These are phyloP conservation scores for Hypholoma sublateritium DNA, from an alignment of 768 basidiomycete genomes.

Conservation along the genomic window DNA sequence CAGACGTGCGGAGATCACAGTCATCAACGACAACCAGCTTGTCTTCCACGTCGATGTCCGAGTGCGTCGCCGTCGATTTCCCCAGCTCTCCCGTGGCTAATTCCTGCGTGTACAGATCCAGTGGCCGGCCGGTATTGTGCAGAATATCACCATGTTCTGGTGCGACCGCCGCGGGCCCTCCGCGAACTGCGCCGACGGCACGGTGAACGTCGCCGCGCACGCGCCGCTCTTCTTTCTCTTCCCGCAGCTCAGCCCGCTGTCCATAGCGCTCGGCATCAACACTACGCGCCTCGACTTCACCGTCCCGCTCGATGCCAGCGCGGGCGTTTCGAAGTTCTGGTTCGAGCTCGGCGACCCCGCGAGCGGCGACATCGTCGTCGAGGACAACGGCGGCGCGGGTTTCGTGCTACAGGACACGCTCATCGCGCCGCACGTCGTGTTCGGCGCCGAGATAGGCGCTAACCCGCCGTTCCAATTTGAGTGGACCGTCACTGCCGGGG, in stretches of 20 bases:
- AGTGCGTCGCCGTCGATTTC: not conserved
- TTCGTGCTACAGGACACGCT: constrained; percentile 2
- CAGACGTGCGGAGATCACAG: constrained; percentile 23
- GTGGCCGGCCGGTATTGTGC: not conserved
- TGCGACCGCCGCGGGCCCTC: constrained; percentile 4
- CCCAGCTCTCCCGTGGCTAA: not conserved
- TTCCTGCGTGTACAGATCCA: not conserved
- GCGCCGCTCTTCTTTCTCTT: not conserved
- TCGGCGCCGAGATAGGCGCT: not conserved
- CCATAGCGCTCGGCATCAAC: not conserved
- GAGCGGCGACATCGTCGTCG: not conserved
- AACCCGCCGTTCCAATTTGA: not conserved
- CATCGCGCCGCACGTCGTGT: not conserved
- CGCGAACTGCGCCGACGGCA: constrained; percentile 2
- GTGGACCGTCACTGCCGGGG: not conserved
- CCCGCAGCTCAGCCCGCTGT: not conserved
- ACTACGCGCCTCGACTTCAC: not conserved
- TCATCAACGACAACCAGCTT: constrained; percentile 22
- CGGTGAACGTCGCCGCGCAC: not conserved
- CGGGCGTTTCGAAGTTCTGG: constrained; percentile 1
- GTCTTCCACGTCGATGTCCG: constrained; percentile 17
- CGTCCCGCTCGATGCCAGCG: not conserved
- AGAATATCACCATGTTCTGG: constrained; percentile 3
- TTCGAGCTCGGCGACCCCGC: not conserved
- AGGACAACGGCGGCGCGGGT: constrained; percentile 1